These are phyloP conservation scores for Backusella australiensis DNA, from an alignment of 192 early-diverging fungal genomes.

Conservation along the genomic window DNA sequence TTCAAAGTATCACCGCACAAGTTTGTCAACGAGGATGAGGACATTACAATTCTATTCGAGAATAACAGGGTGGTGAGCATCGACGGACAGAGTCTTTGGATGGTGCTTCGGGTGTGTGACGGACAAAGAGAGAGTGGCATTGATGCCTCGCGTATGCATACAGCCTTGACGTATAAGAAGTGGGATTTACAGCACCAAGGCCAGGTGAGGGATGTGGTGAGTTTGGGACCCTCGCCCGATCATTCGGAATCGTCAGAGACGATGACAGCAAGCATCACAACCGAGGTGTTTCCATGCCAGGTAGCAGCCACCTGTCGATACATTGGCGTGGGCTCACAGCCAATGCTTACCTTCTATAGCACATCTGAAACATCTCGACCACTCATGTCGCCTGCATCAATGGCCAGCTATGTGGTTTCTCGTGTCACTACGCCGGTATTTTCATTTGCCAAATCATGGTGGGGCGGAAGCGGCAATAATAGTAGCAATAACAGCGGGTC, in stretches of 20 bases:
- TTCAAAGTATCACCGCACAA: constrained; percentile 22
- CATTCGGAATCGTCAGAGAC: not conserved
- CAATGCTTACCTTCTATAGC: constrained; percentile 55
- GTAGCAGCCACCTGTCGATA: constrained; percentile 41
- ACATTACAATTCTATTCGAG: constrained; percentile 52
- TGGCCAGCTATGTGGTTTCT: constrained; percentile 49
- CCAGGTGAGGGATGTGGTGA: constrained; percentile 42
- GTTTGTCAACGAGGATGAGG: constrained; percentile 43
- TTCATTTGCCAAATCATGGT: constrained; percentile 69
- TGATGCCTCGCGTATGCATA: constrained; percentile 25
- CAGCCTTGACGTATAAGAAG: constrained; percentile 52
- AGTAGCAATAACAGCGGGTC: not conserved
- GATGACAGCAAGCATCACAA: not conserved
- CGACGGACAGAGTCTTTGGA: constrained; percentile 55
- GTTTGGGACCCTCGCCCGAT: constrained; percentile 33
- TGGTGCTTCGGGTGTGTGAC: constrained; percentile 47
- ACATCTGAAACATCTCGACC: constrained; percentile 48
- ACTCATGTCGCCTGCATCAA: constrained; percentile 47
- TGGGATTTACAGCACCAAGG: constrained; percentile 50
- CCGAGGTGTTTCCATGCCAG: not conserved
- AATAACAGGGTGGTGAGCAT: constrained; percentile 52
- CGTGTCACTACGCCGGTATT: constrained; percentile 57
- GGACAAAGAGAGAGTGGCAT: constrained; percentile 31
- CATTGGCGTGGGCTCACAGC: constrained; percentile 54
- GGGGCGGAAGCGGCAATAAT: constrained; percentile 33